Evolutionary conservation across 2,329 filamentous ascomycete genomes (phyloP).

Genomic region (Pseudogymnoascus sp.): DNA sequence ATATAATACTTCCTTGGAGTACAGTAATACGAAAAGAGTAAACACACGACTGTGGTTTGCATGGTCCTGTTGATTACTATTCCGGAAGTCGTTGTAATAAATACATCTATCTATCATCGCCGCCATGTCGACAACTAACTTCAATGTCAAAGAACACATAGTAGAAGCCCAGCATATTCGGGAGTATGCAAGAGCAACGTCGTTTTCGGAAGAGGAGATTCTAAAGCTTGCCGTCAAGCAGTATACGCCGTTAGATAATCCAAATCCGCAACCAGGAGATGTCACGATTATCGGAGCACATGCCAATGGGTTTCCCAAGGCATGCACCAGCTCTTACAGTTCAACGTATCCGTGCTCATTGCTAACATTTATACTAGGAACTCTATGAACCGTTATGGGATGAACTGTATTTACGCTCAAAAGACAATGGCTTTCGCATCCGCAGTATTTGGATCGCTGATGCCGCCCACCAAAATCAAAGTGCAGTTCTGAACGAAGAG

Average conservation of each 20-base stretch:
- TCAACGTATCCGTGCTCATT: background rate
- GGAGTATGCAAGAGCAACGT: constrained; percentile 68
- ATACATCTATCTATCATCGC: background rate
- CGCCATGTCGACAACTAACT: constrained; percentile 32
- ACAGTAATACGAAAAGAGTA: background rate
- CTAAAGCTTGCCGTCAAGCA: constrained; percentile 75
- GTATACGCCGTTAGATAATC: constrained; percentile 69
- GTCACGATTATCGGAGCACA: constrained; percentile 80
- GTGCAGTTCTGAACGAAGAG: constrained; percentile 66
- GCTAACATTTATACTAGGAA: constrained; percentile 46
- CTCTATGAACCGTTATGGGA: constrained; percentile 90
- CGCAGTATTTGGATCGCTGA: constrained; percentile 85
- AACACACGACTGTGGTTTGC: background rate
- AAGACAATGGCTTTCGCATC: constrained; percentile 56
- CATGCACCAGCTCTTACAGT: constrained; percentile 28
- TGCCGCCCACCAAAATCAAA: constrained; percentile 74
- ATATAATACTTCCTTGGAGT: background rate
- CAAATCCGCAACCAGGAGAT: constrained; percentile 59
- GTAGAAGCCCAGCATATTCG: constrained; percentile 70
- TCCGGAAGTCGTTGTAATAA: background rate
- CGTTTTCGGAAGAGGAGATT: constrained; percentile 62
- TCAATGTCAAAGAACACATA: constrained; percentile 64
- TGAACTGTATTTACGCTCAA: constrained; percentile 56
- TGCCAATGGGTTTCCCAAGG: constrained; percentile 90
- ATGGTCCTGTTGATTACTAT: background rate